Percentiles rank a stretch among this genome's conserved stretches.
Evolutionary conservation across 2,329 filamentous ascomycete species (phyloP).

Genomic region (Nemania diffusa): DNA sequence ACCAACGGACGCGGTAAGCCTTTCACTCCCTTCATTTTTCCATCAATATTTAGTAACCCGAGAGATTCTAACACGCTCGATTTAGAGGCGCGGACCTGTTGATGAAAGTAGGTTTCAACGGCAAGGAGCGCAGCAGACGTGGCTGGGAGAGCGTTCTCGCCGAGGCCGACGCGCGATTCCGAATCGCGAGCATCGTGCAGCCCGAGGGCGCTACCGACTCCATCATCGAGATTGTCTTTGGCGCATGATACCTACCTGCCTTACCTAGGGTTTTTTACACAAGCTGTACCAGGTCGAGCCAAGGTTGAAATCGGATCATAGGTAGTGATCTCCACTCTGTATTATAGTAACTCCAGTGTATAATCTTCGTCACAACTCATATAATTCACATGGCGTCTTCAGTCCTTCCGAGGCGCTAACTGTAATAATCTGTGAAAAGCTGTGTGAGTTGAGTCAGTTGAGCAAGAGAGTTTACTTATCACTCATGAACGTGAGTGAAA

Average conservation of each 20-base stretch:
- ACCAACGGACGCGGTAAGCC: conserved; percentile 33
- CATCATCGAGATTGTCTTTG: conserved; percentile 37
- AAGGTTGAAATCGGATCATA: not conserved
- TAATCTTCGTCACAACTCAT: not conserved
- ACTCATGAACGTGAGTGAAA: not conserved
- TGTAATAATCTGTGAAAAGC: not conserved
- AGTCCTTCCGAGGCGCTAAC: too few relatives aligned
- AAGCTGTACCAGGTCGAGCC: not conserved
- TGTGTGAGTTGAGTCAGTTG: too few relatives aligned
- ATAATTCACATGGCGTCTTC: not conserved
- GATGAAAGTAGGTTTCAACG: conserved; percentile 40
- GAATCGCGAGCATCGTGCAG: conserved; percentile 31
- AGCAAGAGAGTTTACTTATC: not conserved
- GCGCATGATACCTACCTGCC: conserved; percentile 24
- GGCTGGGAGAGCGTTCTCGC: conserved; percentile 38
- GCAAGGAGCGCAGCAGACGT: conserved; percentile 34
- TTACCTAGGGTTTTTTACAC: not conserved
- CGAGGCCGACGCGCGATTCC: conserved; percentile 36
- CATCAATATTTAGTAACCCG: not conserved
- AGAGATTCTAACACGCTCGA: not conserved
- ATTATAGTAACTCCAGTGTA: conserved; percentile 7
- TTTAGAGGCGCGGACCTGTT: conserved; percentile 41
- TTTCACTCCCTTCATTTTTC: not conserved
- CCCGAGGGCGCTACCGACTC: conserved; percentile 34
- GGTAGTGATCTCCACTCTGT: conserved; percentile 7